A percentile compares a stretch with the other conserved stretches of the same genome.
These are phyloP conservation scores for Trichoderma koningii DNA, from an alignment of 2,329 filamentous ascomycete species.

Conservation along the genomic window DNA sequence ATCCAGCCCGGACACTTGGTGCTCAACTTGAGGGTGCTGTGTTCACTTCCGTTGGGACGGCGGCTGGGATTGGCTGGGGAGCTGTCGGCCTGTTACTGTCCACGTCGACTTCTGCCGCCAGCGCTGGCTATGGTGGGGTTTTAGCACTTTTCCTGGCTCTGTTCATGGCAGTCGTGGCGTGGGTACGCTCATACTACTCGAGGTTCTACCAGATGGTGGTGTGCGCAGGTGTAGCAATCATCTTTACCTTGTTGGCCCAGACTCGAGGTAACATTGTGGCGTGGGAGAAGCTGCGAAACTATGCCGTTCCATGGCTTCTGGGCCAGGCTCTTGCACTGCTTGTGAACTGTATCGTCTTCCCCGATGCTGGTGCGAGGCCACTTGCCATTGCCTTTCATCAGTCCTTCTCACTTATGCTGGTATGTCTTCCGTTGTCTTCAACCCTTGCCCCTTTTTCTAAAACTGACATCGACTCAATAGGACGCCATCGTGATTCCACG, in stretches of 20 bases:
- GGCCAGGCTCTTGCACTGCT: constrained; percentile 56
- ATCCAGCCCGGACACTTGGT: constrained; percentile 57
- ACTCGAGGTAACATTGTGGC: constrained; percentile 45
- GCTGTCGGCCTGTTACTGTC: constrained; percentile 56
- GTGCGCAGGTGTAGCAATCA: constrained; percentile 57
- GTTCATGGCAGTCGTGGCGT: constrained; percentile 55
- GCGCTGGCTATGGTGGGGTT: constrained; percentile 55
- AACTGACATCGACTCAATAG: constrained; percentile 20
- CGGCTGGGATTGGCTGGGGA: constrained; percentile 58
- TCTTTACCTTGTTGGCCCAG: constrained; percentile 56
- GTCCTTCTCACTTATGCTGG: constrained; percentile 51
- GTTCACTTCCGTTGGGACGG: constrained; percentile 56
- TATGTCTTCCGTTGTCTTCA: constrained; percentile 31
- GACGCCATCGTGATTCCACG: constrained; percentile 40
- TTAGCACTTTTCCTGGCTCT: constrained; percentile 57
- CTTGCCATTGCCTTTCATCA: constrained; percentile 52
- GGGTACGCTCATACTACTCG: constrained; percentile 57
- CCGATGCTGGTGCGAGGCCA: constrained; percentile 58
- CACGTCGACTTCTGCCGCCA: constrained; percentile 49
- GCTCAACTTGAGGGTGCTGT: constrained; percentile 59
- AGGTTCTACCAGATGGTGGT: constrained; percentile 58
- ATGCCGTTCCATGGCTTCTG: constrained; percentile 57
- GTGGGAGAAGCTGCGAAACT: constrained; percentile 55
- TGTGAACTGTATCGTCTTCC: constrained; percentile 52
- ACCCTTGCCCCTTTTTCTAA: not conserved